These are phyloP conservation scores for Cymbopogon citratus DNA, from an alignment of 176 grass and related monocot species.

Conservation along the genomic window DNA sequence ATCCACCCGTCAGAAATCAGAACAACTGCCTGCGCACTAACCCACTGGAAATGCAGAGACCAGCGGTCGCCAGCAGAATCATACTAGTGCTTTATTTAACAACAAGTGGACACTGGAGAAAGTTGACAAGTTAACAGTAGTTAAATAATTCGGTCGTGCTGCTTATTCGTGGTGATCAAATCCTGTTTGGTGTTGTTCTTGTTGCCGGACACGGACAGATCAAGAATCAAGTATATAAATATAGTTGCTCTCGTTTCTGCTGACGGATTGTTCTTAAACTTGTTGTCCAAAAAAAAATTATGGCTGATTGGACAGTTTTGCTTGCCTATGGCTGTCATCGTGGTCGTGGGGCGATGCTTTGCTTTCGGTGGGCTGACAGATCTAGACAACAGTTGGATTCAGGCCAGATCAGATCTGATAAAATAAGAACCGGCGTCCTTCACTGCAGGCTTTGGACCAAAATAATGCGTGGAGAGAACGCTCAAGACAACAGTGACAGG, in stretches of 20 bases:
- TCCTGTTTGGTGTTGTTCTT: neutral
- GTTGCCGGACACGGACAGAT: neutral
- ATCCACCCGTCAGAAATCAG: neutral
- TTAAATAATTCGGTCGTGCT: neutral
- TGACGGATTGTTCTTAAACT: too few species aligned
- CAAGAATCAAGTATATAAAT: neutral
- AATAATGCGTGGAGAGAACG: constrained; percentile 25
- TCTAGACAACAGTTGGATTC: constrained; percentile 38
- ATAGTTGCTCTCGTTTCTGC: neutral
- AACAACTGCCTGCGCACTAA: neutral
- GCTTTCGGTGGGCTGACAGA: constrained; percentile 29
- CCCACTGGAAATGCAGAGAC: constrained; percentile 24
- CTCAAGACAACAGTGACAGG: constrained; percentile 32
- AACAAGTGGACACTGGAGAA: constrained; percentile 19
- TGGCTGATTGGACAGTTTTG: neutral
- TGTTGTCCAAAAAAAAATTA: too few species aligned
- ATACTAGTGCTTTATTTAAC: neutral
- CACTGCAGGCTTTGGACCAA: constrained; percentile 7
- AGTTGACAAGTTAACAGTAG: neutral
- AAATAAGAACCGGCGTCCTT: constrained; percentile 3
- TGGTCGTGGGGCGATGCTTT: neutral
- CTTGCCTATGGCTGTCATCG: neutral
- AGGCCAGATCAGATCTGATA: constrained; percentile 39
- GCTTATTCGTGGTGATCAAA: neutral
- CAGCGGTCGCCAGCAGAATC: constrained; percentile 16